phyloP scores from a whole-genome alignment of 352 stramenopile genomes.

The Phytophthora brassicae region DNA sequence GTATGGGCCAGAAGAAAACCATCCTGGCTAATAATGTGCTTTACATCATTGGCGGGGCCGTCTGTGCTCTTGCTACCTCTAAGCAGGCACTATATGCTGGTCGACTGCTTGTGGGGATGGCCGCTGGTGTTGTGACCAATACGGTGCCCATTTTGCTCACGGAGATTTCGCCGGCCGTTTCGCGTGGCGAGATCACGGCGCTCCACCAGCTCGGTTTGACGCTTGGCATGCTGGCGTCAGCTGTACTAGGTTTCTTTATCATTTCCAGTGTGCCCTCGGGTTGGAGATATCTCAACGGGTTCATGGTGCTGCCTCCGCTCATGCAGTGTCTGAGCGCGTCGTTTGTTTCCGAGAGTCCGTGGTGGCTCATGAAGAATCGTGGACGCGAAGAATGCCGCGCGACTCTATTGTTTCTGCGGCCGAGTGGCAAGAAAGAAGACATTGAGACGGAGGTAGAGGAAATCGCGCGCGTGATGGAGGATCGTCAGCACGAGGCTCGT shows the following conservation, averaged over 20 bases:
- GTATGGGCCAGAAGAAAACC: constrained; percentile 61
- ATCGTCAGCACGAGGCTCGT: constrained; percentile 41
- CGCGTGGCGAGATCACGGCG: constrained; percentile 79
- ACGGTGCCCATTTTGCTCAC: constrained; percentile 83
- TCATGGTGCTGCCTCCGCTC: constrained; percentile 64
- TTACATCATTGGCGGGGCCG: constrained; percentile 54
- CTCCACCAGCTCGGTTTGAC: constrained; percentile 89
- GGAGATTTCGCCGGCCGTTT: constrained; percentile 70
- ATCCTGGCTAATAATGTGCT: constrained; percentile 77
- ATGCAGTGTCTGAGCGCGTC: constrained; percentile 57
- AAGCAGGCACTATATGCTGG: constrained; percentile 66
- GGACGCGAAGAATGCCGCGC: constrained; percentile 43
- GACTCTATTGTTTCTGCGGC: constrained; percentile 46
- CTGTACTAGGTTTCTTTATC: constrained; percentile 75
- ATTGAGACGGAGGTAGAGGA: constrained; percentile 66
- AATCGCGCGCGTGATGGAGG: constrained; percentile 66
- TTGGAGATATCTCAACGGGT: constrained; percentile 83
- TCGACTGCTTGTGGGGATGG: constrained; percentile 64
- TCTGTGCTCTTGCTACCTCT: constrained; percentile 60
- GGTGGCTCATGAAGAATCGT: constrained; percentile 85
- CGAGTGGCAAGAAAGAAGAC: constrained; percentile 27
- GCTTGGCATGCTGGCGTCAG: constrained; percentile 82
- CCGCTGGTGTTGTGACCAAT: constrained; percentile 78
- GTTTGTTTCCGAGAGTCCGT: constrained; percentile 86
- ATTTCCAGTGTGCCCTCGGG: constrained; percentile 79